Base-by-base conservation (phyloP, 140 eudicot species). In the Cichorium intybus region DNA sequence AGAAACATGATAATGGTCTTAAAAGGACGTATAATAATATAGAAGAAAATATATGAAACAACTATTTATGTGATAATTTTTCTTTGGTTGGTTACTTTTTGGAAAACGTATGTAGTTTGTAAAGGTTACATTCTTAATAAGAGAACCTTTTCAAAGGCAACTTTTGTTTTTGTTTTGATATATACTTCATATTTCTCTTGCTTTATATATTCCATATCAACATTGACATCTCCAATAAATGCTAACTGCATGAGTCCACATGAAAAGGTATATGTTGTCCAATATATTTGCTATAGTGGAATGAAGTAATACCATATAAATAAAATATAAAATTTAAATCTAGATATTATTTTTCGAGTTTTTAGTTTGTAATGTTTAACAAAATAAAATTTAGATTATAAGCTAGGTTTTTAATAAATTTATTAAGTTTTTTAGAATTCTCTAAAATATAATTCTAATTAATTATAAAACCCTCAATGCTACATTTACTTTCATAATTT, bases 121-220 rank as follows among this genome's bases (percentile, higher is more conserved):
- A 74, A 72, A 66, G 79, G 74, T 46, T 27, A 47, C 73, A 74
- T 66, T 74, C 56, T 60, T 48, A 74, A 23, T 28, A 22, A 49
- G 35, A 24, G 14, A 28, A 15, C 69, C 57, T 74, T 74, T 58
- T 57, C 28, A 74, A 65, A 74, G 79, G 63, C 62, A 43, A 45
- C 5, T 55, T 64, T 64, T 64, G 53, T 65, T 56, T 73, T 72
- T 56, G 49, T 53, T 18, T 74, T 58, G 64, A 62, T 66, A n/a
- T n/a, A n/a, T n/a, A 23, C 55, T 34, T 48, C 17, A n/a, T 24
- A 33, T 23, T 60, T 26, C 74, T 24, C 62, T 73, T 55, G 72
- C 78, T 31, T 65, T 65, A 31, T 33, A 35, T 74, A 66, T 74
- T 74, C 68, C 75, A 58, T 57, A 29, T 26, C 59, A 48, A 48